Evolutionary conservation across 495 filamentous ascomycete species (phyloP).

Genomic region (Chaetomium fimeti): DNA sequence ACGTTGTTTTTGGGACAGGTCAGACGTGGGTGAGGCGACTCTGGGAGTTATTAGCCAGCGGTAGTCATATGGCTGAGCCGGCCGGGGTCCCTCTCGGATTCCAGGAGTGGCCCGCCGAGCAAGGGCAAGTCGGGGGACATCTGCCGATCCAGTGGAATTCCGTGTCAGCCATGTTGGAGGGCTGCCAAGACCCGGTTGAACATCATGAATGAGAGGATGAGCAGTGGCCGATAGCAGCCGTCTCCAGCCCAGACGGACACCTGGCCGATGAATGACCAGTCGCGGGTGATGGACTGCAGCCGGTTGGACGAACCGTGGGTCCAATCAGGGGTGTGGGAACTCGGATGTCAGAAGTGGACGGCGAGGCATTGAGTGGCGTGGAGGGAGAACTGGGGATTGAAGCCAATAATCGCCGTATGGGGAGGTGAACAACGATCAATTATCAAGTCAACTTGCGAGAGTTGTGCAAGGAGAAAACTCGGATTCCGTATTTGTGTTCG

Average conservation of each 20-base stretch:
- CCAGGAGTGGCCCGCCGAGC: background rate
- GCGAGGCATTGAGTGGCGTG: constrained; percentile 12
- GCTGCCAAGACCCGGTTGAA: constrained; percentile 16
- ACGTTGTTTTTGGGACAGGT: background rate
- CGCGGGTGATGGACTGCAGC: background rate
- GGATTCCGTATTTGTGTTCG: background rate
- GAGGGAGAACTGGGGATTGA: no score
- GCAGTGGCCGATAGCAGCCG: background rate
- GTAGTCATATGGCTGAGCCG: background rate
- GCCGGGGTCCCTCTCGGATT: background rate
- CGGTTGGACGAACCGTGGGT: background rate
- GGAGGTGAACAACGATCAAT: background rate
- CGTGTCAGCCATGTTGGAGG: background rate
- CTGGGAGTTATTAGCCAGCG: constrained; percentile 11
- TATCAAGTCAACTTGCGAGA: background rate
- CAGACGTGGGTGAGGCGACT: background rate
- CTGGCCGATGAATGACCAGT: background rate
- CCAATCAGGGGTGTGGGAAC: constrained; percentile 9
- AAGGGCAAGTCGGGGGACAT: constrained; percentile 1
- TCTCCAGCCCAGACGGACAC: background rate
- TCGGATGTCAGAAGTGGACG: constrained; percentile 22
- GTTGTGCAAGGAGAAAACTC: background rate
- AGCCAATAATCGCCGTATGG: background rate
- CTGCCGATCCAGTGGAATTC: constrained; percentile 19
- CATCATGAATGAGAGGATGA: constrained; percentile 1